phyloP scores from a whole-genome alignment of 2,329 filamentous ascomycete species.

The Pezicula carpinea region DNA sequence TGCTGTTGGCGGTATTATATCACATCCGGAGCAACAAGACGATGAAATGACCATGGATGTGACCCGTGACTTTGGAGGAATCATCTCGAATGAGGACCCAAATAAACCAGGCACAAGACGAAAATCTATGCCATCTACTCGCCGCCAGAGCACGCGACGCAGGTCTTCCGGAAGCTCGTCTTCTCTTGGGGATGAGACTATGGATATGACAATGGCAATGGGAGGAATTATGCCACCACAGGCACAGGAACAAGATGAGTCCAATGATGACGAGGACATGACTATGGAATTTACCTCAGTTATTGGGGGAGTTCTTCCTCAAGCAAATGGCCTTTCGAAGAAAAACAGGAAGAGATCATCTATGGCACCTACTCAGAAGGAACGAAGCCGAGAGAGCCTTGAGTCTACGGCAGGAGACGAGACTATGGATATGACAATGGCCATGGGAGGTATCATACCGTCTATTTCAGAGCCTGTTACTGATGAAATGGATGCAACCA shows the following conservation, averaged over 20 bases:
- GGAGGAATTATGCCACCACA: slow-evolving; percentile 42
- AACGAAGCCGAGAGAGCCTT: slow-evolving; percentile 31
- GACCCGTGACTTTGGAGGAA: slow-evolving; percentile 75
- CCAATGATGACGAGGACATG: slow-evolving; percentile 60
- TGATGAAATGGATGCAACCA: slow-evolving; percentile 37
- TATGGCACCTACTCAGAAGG: slow-evolving; percentile 9
- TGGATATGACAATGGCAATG: slow-evolving; percentile 53
- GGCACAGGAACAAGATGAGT: slow-evolving; percentile 25
- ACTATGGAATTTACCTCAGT: slow-evolving; percentile 75
- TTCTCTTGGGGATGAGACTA: slow-evolving; percentile 33
- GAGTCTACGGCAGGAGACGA: slow-evolving; percentile 24
- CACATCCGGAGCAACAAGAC: slow-evolving; percentile 27
- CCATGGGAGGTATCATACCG: slow-evolving; percentile 39
- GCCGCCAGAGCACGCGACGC: slow-evolving; percentile 32
- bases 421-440: slow-evolving; percentile 47
- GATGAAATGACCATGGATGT: slow-evolving; percentile 86
- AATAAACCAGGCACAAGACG: slow-evolving; percentile 18
- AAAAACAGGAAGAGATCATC: slow-evolving; percentile 14
- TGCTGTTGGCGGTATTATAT: slow-evolving; percentile 48
- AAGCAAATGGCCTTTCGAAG: slow-evolving; percentile 29
- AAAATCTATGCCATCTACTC: slow-evolving; percentile 25
- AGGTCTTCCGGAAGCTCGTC: slow-evolving; percentile 28
- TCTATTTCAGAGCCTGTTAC: slow-evolving; percentile 27
- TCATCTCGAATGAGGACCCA: slow-evolving; percentile 43
- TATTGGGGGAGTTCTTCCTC: slow-evolving; percentile 49